Conservation (phyloP, 441 rosid genomes). For the Erysimum cheiri region DNA sequence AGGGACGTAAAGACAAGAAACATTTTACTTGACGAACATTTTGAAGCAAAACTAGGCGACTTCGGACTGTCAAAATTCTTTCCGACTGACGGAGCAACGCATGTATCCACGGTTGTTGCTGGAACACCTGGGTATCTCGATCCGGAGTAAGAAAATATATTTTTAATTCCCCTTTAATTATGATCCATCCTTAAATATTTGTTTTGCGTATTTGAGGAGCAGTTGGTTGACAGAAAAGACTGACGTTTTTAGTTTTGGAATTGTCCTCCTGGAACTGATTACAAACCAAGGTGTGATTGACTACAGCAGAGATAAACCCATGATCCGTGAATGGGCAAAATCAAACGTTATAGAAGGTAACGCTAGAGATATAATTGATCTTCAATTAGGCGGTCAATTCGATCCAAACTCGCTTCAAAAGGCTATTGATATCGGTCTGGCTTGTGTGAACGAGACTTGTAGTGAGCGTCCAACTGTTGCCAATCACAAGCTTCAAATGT, state of each 20-base stretch:
- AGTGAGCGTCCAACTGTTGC: neutral
- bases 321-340: neutral
- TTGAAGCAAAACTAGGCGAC: neutral
- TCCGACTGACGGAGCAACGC: neutral
- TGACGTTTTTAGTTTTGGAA: neutral
- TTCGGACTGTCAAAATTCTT: neutral
- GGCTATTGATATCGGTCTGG: neutral
- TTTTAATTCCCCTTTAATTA: neutral
- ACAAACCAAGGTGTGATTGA: neutral
- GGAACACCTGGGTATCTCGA: neutral
- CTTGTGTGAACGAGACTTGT: neutral
- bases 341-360: neutral
- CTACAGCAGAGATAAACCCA: neutral
- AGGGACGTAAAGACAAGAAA: neutral
- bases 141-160: neutral
- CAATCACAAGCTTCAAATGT: too few species aligned
- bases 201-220: neutral
- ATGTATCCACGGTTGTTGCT: neutral
- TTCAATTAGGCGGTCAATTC: neutral
- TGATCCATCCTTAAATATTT: neutral
- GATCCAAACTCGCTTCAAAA: neutral
- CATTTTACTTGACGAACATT: neutral
- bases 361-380: neutral
- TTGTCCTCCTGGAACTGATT: neutral
- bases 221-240: neutral